Conservation (phyloP, 2,329 filamentous ascomycete species). For the Tolypocladium guangdongense region DNA sequence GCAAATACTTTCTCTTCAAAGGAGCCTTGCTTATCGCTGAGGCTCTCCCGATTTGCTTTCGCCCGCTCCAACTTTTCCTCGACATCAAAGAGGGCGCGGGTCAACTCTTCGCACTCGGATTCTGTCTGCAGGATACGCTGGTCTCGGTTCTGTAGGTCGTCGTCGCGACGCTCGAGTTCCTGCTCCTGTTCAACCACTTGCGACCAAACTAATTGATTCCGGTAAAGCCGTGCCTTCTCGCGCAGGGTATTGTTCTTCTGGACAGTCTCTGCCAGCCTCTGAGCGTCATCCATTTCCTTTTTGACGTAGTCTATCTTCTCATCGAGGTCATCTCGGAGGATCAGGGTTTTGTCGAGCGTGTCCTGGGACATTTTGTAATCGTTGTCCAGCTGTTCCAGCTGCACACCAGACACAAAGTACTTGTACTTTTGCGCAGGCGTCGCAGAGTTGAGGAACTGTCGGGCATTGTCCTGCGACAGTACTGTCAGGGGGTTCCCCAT, state of each 20-base stretch:
- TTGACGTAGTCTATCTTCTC: slow-evolving; percentile 22
- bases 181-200: slow-evolving; percentile 71
- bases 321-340: slow-evolving; percentile 24
- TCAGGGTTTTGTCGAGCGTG: slow-evolving; percentile 53
- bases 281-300: slow-evolving; percentile 44
- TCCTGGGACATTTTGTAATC: slow-evolving; percentile 83
- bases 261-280: slow-evolving; percentile 52
- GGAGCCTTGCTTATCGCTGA: slow-evolving; percentile 34
- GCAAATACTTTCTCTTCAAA: slow-evolving; percentile 31
- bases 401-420: slow-evolving; percentile 90
- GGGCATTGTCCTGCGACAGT: slow-evolving; percentile 86
- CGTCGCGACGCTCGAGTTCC: slow-evolving; percentile 25
- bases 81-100: slow-evolving; percentile 35
- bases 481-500: slow-evolving; percentile 97
- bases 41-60: slow-evolving; percentile 26
- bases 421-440: slow-evolving; percentile 82
- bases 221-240: slow-evolving; percentile 45
- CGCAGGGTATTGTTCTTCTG: slow-evolving; percentile 57
- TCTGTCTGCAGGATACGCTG: slow-evolving; percentile 16
- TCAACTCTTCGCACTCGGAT: slow-evolving; percentile 25
- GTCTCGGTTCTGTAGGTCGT: slow-evolving; percentile 14
- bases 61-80: slow-evolving; percentile 33
- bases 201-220: slow-evolving; percentile 70
- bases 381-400: slow-evolving; percentile 81
- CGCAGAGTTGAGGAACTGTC: slow-evolving; percentile 83